A percentile compares a stretch with the other conserved stretches of the same genome.
Conservation (phyloP, 2,329 filamentous ascomycete species). For the Phaeosphaeriaceae sp. region DNA sequence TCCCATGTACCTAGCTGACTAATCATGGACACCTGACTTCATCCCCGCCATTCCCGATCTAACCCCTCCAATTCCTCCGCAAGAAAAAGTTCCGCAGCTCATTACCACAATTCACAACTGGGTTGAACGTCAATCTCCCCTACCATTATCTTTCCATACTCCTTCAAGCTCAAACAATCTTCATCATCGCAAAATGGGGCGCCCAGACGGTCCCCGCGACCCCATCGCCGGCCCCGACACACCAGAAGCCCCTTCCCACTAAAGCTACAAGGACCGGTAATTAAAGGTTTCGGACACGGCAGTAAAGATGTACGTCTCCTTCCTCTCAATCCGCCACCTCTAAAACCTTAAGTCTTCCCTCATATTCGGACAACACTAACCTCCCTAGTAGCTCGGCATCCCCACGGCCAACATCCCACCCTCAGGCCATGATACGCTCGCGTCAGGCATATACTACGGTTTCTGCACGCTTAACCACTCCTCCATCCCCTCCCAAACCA, state of each 20-base stretch:
- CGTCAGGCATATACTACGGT: conserved; percentile 91
- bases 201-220: conserved; percentile 29
- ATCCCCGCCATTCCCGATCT: no score
- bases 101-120: no score
- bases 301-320: conserved; percentile 76
- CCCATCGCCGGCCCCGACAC: conserved; percentile 73
- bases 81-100: no score
- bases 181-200: conserved; percentile 24
- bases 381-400: conserved; percentile 84
- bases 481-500: conserved; percentile 32
- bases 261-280: conserved; percentile 82
- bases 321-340: neutral
- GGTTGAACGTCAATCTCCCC: no score
- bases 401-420: conserved; percentile 88
- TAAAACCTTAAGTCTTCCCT: no score
- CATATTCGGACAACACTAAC: no score
- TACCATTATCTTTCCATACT: no score
- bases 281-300: conserved; percentile 91
- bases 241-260: conserved; percentile 79
- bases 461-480: conserved; percentile 75
- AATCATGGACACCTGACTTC: no score
- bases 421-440: conserved; percentile 63
- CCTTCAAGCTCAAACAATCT: no score
- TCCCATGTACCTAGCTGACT: no score
- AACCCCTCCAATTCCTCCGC: no score